These are phyloP conservation scores for Cladosporium phlei DNA, from an alignment of 2,329 filamentous ascomycete species.

Conservation along the genomic window DNA sequence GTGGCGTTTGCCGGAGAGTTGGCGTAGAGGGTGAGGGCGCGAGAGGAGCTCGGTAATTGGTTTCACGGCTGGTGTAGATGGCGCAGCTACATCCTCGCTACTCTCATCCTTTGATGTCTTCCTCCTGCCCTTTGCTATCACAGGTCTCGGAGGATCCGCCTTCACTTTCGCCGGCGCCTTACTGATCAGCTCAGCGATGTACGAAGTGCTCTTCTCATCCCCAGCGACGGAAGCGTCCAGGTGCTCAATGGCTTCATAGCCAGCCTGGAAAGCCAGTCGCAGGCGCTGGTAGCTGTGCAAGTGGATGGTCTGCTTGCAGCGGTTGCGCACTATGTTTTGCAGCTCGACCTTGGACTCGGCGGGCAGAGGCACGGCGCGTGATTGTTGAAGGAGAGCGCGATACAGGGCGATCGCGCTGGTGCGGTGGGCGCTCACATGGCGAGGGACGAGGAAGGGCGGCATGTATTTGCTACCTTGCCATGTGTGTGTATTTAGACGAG, in stretches of 20 bases:
- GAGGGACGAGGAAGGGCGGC: conserved; percentile 38
- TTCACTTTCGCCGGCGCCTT: conserved; percentile 24
- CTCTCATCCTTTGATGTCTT: neutral
- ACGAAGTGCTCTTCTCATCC: conserved; percentile 24
- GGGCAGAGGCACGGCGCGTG: conserved; percentile 21
- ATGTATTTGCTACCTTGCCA: conserved; percentile 17
- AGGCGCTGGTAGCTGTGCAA: conserved; percentile 58
- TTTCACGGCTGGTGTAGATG: neutral
- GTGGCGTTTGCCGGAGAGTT: conserved; percentile 49
- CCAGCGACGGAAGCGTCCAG: conserved; percentile 39
- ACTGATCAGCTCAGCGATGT: conserved; percentile 26
- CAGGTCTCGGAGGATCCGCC: conserved; percentile 6
- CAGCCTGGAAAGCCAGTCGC: conserved; percentile 58
- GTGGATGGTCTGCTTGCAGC: conserved; percentile 57
- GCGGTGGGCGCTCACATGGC: conserved; percentile 47
- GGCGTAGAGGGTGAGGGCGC: conserved; percentile 26
- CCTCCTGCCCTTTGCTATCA: conserved; percentile 14
- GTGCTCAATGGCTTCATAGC: conserved; percentile 55
- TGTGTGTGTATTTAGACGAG: neutral
- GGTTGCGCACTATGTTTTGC: conserved; percentile 54
- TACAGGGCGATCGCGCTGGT: conserved; percentile 65
- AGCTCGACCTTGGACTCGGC: conserved; percentile 43
- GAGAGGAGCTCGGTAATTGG: conserved; percentile 17
- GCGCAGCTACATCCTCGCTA: neutral
- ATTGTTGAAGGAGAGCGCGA: conserved; percentile 61